Evolutionary conservation across 495 filamentous ascomycete species (phyloP).

Genomic region (Penicillium ochrochloron): DNA sequence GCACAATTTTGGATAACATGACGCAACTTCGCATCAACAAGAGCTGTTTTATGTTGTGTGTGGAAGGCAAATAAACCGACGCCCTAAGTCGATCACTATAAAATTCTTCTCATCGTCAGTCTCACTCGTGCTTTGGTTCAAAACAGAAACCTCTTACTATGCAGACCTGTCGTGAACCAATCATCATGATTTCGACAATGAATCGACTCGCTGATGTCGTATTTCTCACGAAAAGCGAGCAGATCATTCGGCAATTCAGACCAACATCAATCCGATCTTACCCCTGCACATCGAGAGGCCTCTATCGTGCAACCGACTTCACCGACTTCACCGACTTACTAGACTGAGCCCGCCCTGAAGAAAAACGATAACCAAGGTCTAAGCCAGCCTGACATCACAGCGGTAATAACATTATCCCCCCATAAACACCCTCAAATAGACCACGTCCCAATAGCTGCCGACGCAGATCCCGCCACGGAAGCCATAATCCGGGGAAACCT

Average conservation of each 20-base stretch:
- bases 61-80: neutral
- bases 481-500: conserved; percentile 19
- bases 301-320: neutral
- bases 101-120: neutral
- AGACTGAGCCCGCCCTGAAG: neutral
- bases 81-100: neutral
- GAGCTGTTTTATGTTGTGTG: neutral
- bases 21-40: neutral
- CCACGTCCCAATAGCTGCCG: neutral
- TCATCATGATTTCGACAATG: neutral
- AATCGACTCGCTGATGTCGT: neutral
- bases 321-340: too few relatives aligned
- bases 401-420: conserved; percentile 2
- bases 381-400: neutral
- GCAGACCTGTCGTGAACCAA: neutral
- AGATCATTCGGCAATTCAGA: neutral
- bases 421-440: neutral
- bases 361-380: neutral
- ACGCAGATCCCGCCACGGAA: conserved; percentile 21
- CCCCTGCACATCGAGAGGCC: neutral
- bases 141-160: neutral
- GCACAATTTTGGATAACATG: neutral
- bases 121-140: neutral
- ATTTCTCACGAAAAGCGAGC: neutral
- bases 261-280: neutral